Evolutionary conservation across 1,284 basidiomycete genomes (phyloP).

Genomic region (Mrakiaceae sp.): DNA sequence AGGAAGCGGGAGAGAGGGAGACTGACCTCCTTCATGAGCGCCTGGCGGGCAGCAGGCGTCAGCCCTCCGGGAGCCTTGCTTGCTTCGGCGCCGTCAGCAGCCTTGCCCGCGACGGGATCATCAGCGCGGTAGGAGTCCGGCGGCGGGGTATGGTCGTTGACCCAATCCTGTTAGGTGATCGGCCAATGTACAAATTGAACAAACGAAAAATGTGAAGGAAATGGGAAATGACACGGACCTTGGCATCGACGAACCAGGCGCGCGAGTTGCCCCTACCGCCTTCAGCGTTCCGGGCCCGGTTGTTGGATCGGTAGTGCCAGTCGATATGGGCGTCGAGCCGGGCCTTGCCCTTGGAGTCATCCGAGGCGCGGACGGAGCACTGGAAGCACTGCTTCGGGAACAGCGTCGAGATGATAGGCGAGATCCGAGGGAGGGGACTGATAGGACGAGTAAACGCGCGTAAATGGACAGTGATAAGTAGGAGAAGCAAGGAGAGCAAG

Average conservation of each 20-base stretch:
- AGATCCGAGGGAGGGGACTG: conserved; percentile 8
- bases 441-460: not conserved
- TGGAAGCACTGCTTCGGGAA: conserved; percentile 8
- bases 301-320: conserved; percentile 93
- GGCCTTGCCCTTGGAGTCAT: not conserved
- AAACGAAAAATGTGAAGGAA: not conserved
- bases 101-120: no score
- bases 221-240: conserved; percentile 48
- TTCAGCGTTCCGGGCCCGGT: conserved; percentile 68
- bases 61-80: conserved; percentile 10
- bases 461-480: not conserved
- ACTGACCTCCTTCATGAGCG: conserved; percentile 55
- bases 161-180: conserved; percentile 58
- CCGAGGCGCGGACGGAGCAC: conserved; percentile 12
- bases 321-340: conserved; percentile 83
- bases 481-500: not conserved
- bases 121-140: conserved; percentile 23
- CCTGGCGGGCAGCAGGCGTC: conserved; percentile 60
- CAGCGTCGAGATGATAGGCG: conserved; percentile 7
- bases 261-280: conserved; percentile 73
- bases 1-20: no score
- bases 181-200: conserved; percentile 20
- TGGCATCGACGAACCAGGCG: conserved; percentile 75
- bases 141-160: conserved; percentile 44
- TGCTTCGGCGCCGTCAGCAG: no score